Base-by-base conservation (phyloP, 768 basidiomycete genomes). In the Leccinum fibrillosum region DNA sequence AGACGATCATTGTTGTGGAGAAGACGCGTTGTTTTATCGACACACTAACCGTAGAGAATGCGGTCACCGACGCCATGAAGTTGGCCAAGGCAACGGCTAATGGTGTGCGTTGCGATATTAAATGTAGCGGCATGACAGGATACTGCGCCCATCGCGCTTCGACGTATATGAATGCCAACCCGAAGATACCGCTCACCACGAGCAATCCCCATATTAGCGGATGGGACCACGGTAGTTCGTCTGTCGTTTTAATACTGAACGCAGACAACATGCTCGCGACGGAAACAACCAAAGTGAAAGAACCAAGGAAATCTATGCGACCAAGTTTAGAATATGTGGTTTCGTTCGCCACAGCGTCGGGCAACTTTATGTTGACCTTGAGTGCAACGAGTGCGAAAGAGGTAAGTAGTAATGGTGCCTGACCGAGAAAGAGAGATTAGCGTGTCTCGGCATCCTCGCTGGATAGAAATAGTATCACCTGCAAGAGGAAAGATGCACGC, bases 61-160 rank as follows among this genome's bases (percentile, higher is more conserved):
- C 86, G 21, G 86, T 79, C 74, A 90, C 82, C 63, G 89, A 90
- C 10, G 80, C 82, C 63, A 92, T 79, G 45, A 96, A 80, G 72
- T 94, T 95, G 49, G 83, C 82, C 52, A 95, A 57, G 5, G 91
- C 90, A 28, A 94, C 85, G 11, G 90, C 88, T 19, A 94, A 72
- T 5, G 92, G 92, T 23, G 90, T 94, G 55, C 94, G 78, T 67
- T 86, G 84, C 32, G 80, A 82, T 34, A 95, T 81, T 56, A 95
- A 75, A 53, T 83, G 82, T 61, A 97, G 74, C 50, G 96, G 96
- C 86, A 99, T 89, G 53, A 98, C 89, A 15, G 97, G 97, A 70
- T 89, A 90, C 4, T 82, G 79, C 3, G 91, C 85, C 77, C 83
- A 86, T 62, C 81, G 78, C 56, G 85, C 85, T 74, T 99, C 96